Evolutionary conservation across 257 asterid genomes (phyloP), one percentile per base, ranked within the genome.

Genomic region (Nemophila menziesii): DNA sequence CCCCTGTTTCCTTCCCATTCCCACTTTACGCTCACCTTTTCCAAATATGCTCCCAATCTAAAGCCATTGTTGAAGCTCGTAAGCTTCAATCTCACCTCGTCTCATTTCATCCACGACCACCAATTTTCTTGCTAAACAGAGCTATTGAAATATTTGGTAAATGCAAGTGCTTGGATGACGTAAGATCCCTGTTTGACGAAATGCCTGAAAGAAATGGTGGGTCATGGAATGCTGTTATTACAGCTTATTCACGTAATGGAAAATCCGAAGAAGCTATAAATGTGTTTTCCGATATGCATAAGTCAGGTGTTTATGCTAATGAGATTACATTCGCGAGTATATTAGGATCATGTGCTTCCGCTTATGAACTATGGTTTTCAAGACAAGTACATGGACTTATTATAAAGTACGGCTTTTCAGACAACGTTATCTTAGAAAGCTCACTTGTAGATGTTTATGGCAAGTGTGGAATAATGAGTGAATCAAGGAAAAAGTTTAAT

Each of bases 181-280:
- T 93, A 2, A 13, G 55, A 37, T 80, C 65, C 10, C 61, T 85
- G 78, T 85, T 81, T 55, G 87, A 80, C 39, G 75, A 79, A 82
- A 76, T 86, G 92, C 94, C 94, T 10, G 49, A 16, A 8, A 60
- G 82, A 68, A 82, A 79, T 26, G 94, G 90, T 3, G 94, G 94
- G 5, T 79, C 97, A 3, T 86, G 97, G 97, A 86, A 82, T 34
- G 81, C 94, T 12, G 53, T 79, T 57, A 63, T 86, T 16, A 64
- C 82, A 16, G 92, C 87, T 0, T 77, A 62, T 55, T 57, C 94
- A 16, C 66, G 60, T 39, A 74, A 72, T 33, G 82, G 75, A 44
- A 43, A 39, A 23, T 16, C 64, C 9, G 67, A 16, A 18, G 69
- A 63, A 38, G 80, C 72, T 22, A 23, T 79, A 29, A 56, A 20